Conservation (phyloP, 352 stramenopile species). For the Pythium phragmiticola region DNA sequence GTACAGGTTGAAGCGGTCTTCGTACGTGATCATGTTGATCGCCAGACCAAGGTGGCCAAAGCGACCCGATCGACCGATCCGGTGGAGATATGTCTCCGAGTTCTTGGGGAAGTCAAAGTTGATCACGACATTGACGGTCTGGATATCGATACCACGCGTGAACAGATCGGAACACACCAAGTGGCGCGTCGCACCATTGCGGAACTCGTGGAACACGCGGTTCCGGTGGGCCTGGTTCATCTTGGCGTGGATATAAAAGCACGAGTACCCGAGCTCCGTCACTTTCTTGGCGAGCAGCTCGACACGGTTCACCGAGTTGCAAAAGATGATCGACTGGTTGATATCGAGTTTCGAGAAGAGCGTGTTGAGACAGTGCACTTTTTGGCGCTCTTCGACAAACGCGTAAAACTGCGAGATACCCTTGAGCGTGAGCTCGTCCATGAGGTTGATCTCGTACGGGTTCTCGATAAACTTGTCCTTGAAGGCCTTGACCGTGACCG, state of each 20-base stretch:
- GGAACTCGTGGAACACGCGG: slow-evolving; percentile 99
- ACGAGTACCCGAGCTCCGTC: slow-evolving; percentile 99
- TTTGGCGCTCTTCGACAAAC: slow-evolving; percentile 99
- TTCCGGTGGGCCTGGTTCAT: slow-evolving; percentile 99
- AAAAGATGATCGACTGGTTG: slow-evolving; percentile 99
- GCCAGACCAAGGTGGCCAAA: slow-evolving; percentile 99
- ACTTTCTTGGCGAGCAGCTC: slow-evolving; percentile 99
- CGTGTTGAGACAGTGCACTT: slow-evolving; percentile 99
- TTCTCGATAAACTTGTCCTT: slow-evolving; percentile 98
- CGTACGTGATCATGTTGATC: slow-evolving; percentile 99
- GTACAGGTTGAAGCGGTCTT: slow-evolving; percentile 98
- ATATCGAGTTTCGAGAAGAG: slow-evolving; percentile 99
- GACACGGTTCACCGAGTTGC: slow-evolving; percentile 99
- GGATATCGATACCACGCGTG: slow-evolving; percentile 99
- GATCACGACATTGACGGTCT: slow-evolving; percentile 99
- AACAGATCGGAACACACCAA: slow-evolving; percentile 99
- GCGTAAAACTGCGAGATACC: slow-evolving; percentile 99
- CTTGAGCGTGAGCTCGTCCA: slow-evolving; percentile 98
- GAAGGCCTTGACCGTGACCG: slow-evolving; percentile 98
- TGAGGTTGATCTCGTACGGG: slow-evolving; percentile 99
- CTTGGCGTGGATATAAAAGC: slow-evolving; percentile 99
- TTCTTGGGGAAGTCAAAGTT: slow-evolving; percentile 99
- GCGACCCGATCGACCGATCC: slow-evolving; percentile 97
- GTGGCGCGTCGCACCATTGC: slow-evolving; percentile 96
- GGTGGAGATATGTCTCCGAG: slow-evolving; percentile 99